These are phyloP conservation scores for Globisporangium megalacanthum DNA, from an alignment of 352 stramenopile genomes.

Conservation along the genomic window DNA sequence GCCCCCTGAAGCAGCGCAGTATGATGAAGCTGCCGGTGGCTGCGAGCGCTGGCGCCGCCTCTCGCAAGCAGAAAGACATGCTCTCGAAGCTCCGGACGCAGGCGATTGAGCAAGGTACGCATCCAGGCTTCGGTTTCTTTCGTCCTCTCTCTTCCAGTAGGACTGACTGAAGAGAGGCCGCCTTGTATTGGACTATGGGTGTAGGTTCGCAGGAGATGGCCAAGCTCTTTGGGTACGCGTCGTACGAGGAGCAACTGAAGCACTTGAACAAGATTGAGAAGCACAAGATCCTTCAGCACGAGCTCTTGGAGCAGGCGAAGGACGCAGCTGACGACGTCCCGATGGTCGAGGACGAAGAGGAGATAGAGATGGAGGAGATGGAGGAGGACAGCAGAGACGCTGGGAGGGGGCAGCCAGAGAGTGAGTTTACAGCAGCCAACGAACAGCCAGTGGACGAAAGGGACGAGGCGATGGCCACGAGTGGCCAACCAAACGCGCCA, in stretches of 20 bases:
- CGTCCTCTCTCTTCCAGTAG: background rate
- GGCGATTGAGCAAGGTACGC: constrained; percentile 49
- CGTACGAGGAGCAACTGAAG: constrained; percentile 64
- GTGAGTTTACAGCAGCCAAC: background rate
- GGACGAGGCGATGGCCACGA: no score
- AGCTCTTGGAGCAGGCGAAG: constrained; percentile 27
- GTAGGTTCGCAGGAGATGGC: constrained; percentile 51
- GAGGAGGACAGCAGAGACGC: constrained; percentile 9
- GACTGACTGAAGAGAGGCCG: no score
- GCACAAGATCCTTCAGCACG: constrained; percentile 46
- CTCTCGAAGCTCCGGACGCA: constrained; percentile 43
- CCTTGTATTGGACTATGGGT: background rate
- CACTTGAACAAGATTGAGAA: constrained; percentile 63
- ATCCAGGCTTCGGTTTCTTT: background rate
- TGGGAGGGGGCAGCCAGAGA: constrained; percentile 12
- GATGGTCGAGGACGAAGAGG: constrained; percentile 10
- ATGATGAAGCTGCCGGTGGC: constrained; percentile 52
- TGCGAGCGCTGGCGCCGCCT: constrained; percentile 14
- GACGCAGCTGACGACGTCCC: constrained; percentile 8
- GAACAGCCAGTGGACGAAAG: no score
- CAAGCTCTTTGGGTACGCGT: constrained; percentile 74
- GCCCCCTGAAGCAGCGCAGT: constrained; percentile 31
- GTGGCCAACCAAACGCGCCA: no score
- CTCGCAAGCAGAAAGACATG: constrained; percentile 61
- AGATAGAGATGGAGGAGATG: no score